Evolutionary conservation across 176 grass and related monocot genomes (phyloP), one percentile per base, ranked within the genome.

Genomic region (Saccharum officinarum): DNA sequence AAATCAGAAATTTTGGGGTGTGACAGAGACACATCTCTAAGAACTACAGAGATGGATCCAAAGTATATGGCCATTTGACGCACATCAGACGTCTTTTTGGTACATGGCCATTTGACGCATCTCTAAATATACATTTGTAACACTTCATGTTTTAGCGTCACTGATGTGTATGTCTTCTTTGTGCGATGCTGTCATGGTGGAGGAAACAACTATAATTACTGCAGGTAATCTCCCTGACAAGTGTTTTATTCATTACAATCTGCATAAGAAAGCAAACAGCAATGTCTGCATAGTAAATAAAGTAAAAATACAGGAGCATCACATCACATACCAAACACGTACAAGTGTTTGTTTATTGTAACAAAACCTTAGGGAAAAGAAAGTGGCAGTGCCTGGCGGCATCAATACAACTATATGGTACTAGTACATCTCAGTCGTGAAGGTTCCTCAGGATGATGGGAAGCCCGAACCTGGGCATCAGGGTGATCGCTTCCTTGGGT

Each of bases 381-480:
- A 69, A 44, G 22, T 12, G 4, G 37, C 5, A 9, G 22, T 23
- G 37, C 20, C 8, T 71, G 20, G 16, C 20, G 20, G 37, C 67
- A 70, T 41, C 69, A 45, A 36, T 23, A 41, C 10, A 0, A 23
- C 10, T 60, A 4, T 23, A 25, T 63, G 25, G 7, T 45, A 28
- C 28, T 28, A 12, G 11, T 1, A 25, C n/a, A 73, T 73, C 41
- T 73, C n/a, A 73, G 10, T 73, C n/a, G 7, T 30, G 41, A 26
- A 74, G 42, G 71, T 18, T 82, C 80, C 47, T 39, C 20, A 84
- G 61, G 33, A 84, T 17, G 4, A 68, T 67, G 22, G 82, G 72
- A 52, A 84, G 82, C 1, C 82, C 82, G 17, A 54, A 84, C 61
- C 23, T 84, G 9, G 82, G 61, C 10, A 47, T 12, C 0, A 76